A percentile compares a stretch with the other conserved stretches of the same genome.
These are phyloP conservation scores for Brassica nigra DNA, from an alignment of 345 rosid species.

Conservation along the genomic window DNA sequence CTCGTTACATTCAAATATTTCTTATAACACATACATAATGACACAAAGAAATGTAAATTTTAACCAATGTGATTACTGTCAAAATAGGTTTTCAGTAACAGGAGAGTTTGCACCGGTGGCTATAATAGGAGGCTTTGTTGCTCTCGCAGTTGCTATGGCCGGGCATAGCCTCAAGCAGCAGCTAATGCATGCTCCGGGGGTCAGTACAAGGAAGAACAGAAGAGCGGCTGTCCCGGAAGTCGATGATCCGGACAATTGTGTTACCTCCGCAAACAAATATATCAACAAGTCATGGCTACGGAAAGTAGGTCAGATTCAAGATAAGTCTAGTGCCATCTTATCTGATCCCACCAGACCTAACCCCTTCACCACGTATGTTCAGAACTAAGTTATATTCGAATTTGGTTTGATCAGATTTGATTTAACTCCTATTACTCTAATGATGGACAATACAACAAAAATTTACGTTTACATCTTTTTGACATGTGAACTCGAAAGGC, in stretches of 20 bases:
- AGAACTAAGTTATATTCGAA: neutral
- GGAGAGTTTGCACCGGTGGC: slow-evolving; percentile 52
- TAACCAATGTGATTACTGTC: neutral
- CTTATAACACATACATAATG: neutral
- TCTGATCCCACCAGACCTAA: slow-evolving; percentile 39
- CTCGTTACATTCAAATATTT: neutral
- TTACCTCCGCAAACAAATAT: slow-evolving; percentile 40
- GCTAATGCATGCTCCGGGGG: slow-evolving; percentile 47
- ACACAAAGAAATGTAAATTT: neutral
- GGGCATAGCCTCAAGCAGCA: slow-evolving; percentile 54
- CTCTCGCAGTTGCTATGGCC: slow-evolving; percentile 39
- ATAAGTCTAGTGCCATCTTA: slow-evolving; percentile 32
- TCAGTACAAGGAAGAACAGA: slow-evolving; percentile 49
- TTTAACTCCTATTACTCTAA: neutral
- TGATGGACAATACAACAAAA: neutral
- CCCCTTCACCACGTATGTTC: slow-evolving; percentile 45
- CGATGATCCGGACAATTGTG: slow-evolving; percentile 48
- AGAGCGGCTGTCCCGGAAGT: slow-evolving; percentile 53
- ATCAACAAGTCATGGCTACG: slow-evolving; percentile 54
- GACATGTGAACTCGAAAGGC: slow-evolving; percentile 28
- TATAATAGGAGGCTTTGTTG: slow-evolving; percentile 47
- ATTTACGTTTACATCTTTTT: neutral
- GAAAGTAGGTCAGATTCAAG: slow-evolving; percentile 56
- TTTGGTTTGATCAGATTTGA: neutral
- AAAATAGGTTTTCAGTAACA: slow-evolving; percentile 39